Evolutionary conservation across 306 rosid species (phyloP).

Genomic region (Cajanus cajan): DNA sequence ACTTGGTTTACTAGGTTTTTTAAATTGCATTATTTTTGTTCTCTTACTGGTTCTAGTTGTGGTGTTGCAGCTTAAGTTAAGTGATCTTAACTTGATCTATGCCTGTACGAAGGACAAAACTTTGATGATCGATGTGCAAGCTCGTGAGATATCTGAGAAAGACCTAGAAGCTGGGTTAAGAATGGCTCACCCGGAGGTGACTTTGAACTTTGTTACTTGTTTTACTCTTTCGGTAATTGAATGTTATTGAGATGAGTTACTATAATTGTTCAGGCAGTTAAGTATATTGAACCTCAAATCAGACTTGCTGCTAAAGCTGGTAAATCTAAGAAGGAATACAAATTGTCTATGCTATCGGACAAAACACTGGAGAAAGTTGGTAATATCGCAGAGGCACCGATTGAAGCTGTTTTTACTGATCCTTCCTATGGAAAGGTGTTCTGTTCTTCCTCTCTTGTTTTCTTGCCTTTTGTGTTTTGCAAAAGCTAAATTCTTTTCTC

Average conservation of each 20-base stretch:
- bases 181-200: conserved; percentile 92
- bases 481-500: not conserved
- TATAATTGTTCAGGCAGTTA: conserved; percentile 68
- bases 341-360: conserved; percentile 80
- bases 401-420: conserved; percentile 86
- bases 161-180: conserved; percentile 90
- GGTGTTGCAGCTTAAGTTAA: conserved; percentile 73
- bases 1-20: conserved; percentile 8
- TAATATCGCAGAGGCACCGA: conserved; percentile 72
- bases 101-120: conserved; percentile 96
- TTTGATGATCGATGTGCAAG: conserved; percentile 97
- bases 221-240: not conserved
- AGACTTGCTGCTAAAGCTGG: conserved; percentile 90
- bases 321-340: conserved; percentile 80
- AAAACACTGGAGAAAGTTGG: conserved; percentile 72
- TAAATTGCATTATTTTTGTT: conserved; percentile 12
- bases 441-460: conserved; percentile 1
- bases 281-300: conserved; percentile 91
- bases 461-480: not conserved
- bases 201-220: conserved; percentile 28
- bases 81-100: conserved; percentile 94
- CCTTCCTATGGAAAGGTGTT: conserved; percentile 88
- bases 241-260: conserved; percentile 35
- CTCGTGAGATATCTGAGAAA: conserved; percentile 86
- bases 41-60: conserved; percentile 28